Evolutionary conservation across 1,284 basidiomycete genomes (phyloP).

Genomic region (Boletus holoroseus): DNA sequence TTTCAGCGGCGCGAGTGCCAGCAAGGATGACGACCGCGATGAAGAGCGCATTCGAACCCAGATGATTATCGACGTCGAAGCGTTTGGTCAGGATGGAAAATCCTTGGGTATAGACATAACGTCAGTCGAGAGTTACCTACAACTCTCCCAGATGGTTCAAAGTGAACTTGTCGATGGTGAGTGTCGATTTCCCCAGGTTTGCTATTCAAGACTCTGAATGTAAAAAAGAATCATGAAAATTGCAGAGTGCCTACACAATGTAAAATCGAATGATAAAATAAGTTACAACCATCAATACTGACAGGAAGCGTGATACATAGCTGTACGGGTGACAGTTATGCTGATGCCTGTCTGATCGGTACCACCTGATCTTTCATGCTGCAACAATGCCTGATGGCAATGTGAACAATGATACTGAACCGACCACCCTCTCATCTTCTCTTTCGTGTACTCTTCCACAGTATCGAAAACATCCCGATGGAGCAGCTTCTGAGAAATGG

Average conservation of each 20-base stretch:
- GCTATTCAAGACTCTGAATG: background rate
- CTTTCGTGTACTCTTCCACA: constrained; percentile 51
- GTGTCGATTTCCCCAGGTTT: background rate
- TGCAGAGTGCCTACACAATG: background rate
- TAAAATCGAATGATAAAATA: constrained; percentile 1
- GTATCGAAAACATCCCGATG: constrained; percentile 79
- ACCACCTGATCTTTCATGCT: constrained; percentile 13
- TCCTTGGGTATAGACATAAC: constrained; percentile 63
- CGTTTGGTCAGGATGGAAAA: constrained; percentile 72
- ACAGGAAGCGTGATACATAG: constrained; percentile 55
- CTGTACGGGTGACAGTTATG: constrained; percentile 56
- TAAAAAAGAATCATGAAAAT: constrained; percentile 21
- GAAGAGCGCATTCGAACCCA: constrained; percentile 79
- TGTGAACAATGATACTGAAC: constrained; percentile 40
- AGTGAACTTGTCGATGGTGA: constrained; percentile 37
- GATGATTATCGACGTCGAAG: constrained; percentile 82
- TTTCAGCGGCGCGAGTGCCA: constrained; percentile 50
- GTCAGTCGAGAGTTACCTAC: constrained; percentile 48
- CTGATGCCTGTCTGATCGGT: constrained; percentile 23
- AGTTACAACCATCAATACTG: constrained; percentile 29
- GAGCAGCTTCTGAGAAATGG: constrained; percentile 80
- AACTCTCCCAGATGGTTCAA: constrained; percentile 59
- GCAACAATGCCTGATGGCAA: constrained; percentile 43
- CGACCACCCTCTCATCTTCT: constrained; percentile 52
- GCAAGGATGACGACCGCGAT: constrained; percentile 62